Percentiles rank a stretch among this genome's conserved stretches.
Evolutionary conservation across 73 alveolate genomes (phyloP).

Genomic region (Urostyla sp.): DNA sequence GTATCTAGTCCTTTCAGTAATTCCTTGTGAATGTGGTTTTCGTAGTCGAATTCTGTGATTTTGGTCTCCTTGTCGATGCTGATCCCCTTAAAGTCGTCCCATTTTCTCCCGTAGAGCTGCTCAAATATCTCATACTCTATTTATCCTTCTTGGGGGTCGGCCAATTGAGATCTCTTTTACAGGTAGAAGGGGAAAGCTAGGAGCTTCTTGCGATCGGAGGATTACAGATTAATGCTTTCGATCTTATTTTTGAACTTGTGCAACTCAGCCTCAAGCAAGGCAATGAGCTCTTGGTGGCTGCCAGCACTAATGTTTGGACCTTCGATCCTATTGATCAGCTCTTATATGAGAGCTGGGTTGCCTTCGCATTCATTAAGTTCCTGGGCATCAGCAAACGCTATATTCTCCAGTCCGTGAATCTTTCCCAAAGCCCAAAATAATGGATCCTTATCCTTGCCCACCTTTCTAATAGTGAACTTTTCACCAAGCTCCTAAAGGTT

Average conservation of each 20-base stretch:
- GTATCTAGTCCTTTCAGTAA: conserved; percentile 39
- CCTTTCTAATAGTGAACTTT: conserved; percentile 21
- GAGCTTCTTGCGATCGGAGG: conserved; percentile 60
- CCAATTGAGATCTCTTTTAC: conserved; percentile 49
- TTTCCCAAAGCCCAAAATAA: conserved; percentile 65
- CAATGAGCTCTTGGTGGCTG: conserved; percentile 36
- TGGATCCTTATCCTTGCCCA: conserved; percentile 68
- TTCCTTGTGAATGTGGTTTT: conserved; percentile 53
- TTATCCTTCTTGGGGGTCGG: conserved; percentile 66
- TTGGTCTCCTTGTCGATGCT: conserved; percentile 51
- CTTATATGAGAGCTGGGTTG: conserved; percentile 63
- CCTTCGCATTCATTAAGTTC: conserved; percentile 44
- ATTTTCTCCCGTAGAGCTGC: conserved; percentile 42
- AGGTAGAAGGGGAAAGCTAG: conserved; percentile 71
- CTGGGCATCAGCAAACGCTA: conserved; percentile 60
- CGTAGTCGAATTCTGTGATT: conserved; percentile 67
- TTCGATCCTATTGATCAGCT: conserved; percentile 48
- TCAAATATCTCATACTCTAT: conserved; percentile 58
- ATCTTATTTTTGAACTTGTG: conserved; percentile 28
- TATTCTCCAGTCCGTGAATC: conserved; percentile 76
- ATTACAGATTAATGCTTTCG: conserved; percentile 27
- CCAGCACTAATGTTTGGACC: conserved; percentile 11
- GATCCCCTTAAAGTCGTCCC: conserved; percentile 35
- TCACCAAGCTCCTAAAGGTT: conserved; percentile 33
- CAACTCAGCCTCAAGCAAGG: conserved; percentile 9